These are phyloP conservation scores for Ustilago tritici DNA, from an alignment of 1,284 basidiomycete genomes.

Conservation along the genomic window DNA sequence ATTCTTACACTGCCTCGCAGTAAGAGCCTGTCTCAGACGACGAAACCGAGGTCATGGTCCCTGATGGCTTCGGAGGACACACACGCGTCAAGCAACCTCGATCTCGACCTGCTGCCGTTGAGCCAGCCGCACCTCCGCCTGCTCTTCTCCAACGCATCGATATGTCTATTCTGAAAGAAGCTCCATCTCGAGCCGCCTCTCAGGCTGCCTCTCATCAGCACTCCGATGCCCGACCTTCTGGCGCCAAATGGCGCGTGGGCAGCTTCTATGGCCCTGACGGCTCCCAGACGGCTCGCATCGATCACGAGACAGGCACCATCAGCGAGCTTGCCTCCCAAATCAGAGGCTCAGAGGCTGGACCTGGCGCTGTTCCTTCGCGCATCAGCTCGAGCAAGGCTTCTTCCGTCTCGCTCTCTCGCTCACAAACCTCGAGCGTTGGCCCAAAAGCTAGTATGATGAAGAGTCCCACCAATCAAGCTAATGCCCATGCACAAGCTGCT, in stretches of 20 bases:
- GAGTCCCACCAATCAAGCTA: slow-evolving; percentile 21
- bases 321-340: slow-evolving; percentile 17
- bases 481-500: not conserved
- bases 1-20: not conserved
- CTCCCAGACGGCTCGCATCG: slow-evolving; percentile 45
- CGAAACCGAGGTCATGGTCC: slow-evolving; percentile 49
- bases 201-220: not conserved
- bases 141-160: slow-evolving; percentile 28
- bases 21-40: slow-evolving; percentile 22
- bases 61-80: slow-evolving; percentile 62
- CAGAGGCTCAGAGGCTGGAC: slow-evolving; percentile 10
- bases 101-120: slow-evolving; percentile 2
- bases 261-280: slow-evolving; percentile 60
- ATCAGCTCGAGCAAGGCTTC: slow-evolving; percentile 6
- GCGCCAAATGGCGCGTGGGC: slow-evolving; percentile 46
- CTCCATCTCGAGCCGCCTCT: not conserved
- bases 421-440: slow-evolving; percentile 28
- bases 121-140: slow-evolving; percentile 5
- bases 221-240: not conserved
- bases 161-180: slow-evolving; percentile 3
- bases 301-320: slow-evolving; percentile 31
- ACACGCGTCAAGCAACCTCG: slow-evolving; percentile 30
- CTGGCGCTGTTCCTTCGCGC: not conserved
- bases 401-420: slow-evolving; percentile 22
- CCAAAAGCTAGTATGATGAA: slow-evolving; percentile 46